Percentiles rank a stretch among this genome's conserved stretches.
These are phyloP conservation scores for Kitagawia praeruptora DNA, from an alignment of 129 eudicot genomes.

Conservation along the genomic window DNA sequence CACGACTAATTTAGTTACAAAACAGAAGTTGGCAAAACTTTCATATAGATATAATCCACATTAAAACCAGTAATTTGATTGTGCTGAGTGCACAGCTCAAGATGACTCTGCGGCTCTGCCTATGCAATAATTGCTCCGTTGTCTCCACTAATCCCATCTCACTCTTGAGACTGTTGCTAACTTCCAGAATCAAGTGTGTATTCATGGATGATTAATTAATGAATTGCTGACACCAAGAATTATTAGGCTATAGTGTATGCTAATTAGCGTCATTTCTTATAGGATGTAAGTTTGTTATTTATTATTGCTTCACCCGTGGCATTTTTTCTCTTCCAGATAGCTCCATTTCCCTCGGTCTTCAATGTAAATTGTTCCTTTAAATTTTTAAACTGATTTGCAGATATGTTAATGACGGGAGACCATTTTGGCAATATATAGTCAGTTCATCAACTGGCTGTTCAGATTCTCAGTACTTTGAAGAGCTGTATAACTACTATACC, in stretches of 20 bases:
- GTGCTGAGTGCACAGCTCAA: background rate
- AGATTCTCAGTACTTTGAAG: constrained; percentile 92
- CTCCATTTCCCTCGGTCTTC: background rate
- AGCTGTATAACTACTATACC: constrained; percentile 83
- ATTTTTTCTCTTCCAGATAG: background rate
- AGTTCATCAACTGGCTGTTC: constrained; percentile 98
- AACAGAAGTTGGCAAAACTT: background rate
- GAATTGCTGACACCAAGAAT: background rate
- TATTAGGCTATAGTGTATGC: background rate
- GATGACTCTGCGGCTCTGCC: background rate
- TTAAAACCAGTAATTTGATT: background rate
- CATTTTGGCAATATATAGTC: constrained; percentile 97
- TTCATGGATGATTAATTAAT: too few relatives aligned
- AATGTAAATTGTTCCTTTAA: background rate
- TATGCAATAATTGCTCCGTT: background rate
- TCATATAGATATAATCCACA: background rate
- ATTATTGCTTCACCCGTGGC: background rate
- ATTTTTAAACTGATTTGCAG: constrained; percentile 25
- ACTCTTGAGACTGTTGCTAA: too few relatives aligned
- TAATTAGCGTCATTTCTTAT: background rate
- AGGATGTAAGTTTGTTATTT: background rate
- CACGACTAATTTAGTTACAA: background rate
- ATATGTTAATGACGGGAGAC: constrained; percentile 92
- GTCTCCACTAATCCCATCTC: background rate
- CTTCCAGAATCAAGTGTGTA: too few relatives aligned